These are phyloP conservation scores for Kondoa malvinella DNA, from an alignment of 768 basidiomycete species.

Conservation along the genomic window DNA sequence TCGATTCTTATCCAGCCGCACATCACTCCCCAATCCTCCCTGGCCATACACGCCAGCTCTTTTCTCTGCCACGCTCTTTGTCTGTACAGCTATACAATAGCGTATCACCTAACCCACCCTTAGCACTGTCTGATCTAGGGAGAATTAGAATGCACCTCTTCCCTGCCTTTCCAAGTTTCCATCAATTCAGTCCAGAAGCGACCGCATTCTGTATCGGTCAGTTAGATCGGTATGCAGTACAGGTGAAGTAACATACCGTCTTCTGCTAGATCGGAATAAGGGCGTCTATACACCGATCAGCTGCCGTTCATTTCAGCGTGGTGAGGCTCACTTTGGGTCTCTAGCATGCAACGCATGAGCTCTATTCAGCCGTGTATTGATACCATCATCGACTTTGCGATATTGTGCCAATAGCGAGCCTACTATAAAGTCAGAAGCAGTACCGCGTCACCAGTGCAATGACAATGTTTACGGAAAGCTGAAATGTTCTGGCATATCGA, in stretches of 20 bases:
- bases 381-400: neutral
- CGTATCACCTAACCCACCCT: neutral
- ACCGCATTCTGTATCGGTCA: neutral
- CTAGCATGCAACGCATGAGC: neutral
- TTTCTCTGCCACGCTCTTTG: neutral
- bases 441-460: no score
- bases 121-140: no score
- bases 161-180: neutral
- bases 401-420: neutral
- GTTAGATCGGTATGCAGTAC: neutral
- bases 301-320: neutral
- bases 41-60: neutral
- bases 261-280: neutral
- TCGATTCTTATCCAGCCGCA: neutral
- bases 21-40: neutral
- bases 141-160: no score
- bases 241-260: neutral
- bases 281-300: neutral
- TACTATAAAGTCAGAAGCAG: no score
- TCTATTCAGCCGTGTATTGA: neutral
- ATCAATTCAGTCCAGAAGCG: slow-evolving; percentile 1
- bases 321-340: neutral
- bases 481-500: neutral
- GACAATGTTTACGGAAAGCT: neutral
- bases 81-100: neutral